Base-by-base conservation (phyloP, 2,329 filamentous ascomycete species). In the Fusarium continuum region DNA sequence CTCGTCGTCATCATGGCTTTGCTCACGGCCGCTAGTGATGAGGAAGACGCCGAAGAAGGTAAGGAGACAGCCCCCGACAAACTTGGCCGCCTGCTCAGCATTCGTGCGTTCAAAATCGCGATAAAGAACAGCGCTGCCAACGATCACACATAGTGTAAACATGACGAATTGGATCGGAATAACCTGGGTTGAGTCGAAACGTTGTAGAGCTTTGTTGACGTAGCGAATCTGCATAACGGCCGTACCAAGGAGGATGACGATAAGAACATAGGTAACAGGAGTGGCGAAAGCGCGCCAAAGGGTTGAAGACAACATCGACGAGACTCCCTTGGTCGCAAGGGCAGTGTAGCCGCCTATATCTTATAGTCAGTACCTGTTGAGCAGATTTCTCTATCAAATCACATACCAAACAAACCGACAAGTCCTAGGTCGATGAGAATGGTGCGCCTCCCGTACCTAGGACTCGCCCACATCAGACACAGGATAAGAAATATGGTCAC, bases 201-300 rank as follows among this genome's bases (percentile, higher is more conserved):
- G 88, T 74, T 97, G 93, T 47, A 99, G 82, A 2, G 85, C 83
- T 66, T 85, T 91, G 79, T 98, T 99, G 74, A 99, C 86, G 74
- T 98, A 99, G 73, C 92, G 94, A 69, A 99, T 94, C 78, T 99
- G 95, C 90, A 98, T 93, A 57, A 99, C 82, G 7, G 95, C 95
- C 2, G 94, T 98, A 39, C 81, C 85, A 16, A 95, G 82, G 22
- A 99, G 84, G 43, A 98, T 84, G 45, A 90, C 80, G 8, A 95
- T 76, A n/a, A 99, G 85, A 2, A 88, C 85, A 73, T 98, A 99
- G 17, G 93, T 96, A 59, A 99, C 90, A 0, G 94, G 93, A 29
- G 94, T 98, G 1, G 92, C 90, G 64, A 99, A 91, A 14, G 92
- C 92, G 69, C 91, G 88, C 83, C 93, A 92, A 17, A 98, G 85